A percentile compares a stretch with the other conserved stretches of the same genome.
These are phyloP conservation scores for Hebeloma cylindrosporum DNA, from an alignment of 768 basidiomycete genomes.

Conservation along the genomic window DNA sequence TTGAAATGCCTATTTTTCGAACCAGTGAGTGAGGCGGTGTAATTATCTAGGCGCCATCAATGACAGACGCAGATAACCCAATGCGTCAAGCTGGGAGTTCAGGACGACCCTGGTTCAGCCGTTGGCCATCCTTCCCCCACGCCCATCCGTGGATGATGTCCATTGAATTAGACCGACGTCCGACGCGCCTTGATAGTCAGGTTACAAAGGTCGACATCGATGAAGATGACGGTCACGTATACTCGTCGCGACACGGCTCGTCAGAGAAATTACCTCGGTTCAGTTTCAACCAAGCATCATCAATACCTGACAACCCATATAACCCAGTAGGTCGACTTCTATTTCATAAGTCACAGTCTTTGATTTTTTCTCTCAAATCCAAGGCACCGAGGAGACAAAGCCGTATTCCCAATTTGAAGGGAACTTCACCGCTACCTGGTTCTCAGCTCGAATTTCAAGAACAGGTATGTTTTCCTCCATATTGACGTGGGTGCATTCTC, in stretches of 20 bases:
- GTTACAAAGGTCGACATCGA: constrained; percentile 4
- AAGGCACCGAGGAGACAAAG: constrained; percentile 10
- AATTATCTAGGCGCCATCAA: too few relatives aligned
- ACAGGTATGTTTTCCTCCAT: constrained; percentile 1
- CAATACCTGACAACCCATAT: constrained; percentile 11
- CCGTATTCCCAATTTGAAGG: constrained; percentile 15
- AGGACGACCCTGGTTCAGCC: too few relatives aligned
- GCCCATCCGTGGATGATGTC: too few relatives aligned
- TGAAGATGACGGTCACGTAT: not conserved
- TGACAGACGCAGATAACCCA: too few relatives aligned
- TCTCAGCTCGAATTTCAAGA: constrained; percentile 9
- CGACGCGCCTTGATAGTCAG: constrained; percentile 9
- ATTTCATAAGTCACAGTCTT: not conserved
- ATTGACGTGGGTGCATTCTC: too few relatives aligned
- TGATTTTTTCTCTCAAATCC: not conserved
- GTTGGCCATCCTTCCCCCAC: too few relatives aligned
- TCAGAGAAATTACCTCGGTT: constrained; percentile 2
- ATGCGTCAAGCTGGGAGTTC: too few relatives aligned
- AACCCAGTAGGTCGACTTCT: constrained; percentile 5
- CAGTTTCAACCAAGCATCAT: constrained; percentile 9
- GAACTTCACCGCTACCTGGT: constrained; percentile 9
- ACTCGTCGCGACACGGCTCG: too few relatives aligned
- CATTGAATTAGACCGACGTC: constrained; percentile 5
- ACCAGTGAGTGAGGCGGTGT: too few relatives aligned
- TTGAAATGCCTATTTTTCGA: too few relatives aligned